Evolutionary conservation across 2,329 filamentous ascomycete genomes (phyloP), one percentile per base, ranked within the genome.

Genomic region (Ophiocordyceps camponoti-leonardi): DNA sequence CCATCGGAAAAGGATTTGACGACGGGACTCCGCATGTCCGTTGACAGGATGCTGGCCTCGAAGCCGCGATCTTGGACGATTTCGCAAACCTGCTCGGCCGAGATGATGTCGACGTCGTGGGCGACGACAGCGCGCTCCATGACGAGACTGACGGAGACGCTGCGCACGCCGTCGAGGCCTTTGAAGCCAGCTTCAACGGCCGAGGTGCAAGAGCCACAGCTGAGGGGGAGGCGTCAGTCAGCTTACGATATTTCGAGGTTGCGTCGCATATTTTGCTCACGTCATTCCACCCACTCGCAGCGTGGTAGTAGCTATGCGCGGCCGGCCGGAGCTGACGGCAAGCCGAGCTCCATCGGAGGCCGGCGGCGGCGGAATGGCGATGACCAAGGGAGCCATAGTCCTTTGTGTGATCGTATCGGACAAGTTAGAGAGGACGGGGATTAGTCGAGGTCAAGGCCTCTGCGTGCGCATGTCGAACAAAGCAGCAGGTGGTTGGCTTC

Each of bases 111-210:
- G 1, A 86, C 78, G 62, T 96, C 83, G 64, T 98, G 92, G 64
- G 88, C 82, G 33, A 96, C 72, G 40, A 96, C 88, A n/a, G 90
- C 92, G 49, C 90, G 79, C 63, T 94, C 88, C 79, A 95, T 94
- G 46, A 95, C 83, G 54, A 98, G 68, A 60, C 86, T 94, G 55
- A 98, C 83, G 11, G 87, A 93, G 48, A 96, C 86, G 54, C 74
- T 86, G 50, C 83, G 84, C 11, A 92, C 79, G 46, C 92, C 90
- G 37, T 82, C 71, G 6, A 94, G 74, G 52, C 75, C 77, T 56
- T 86, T 83, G 66, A 98, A 94, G 52, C 84, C 92, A 48, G 82
- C 77, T 71, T 96, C 90, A 54, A 98, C 82, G n/a, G 92, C 82
- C 41, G 88, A 93, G 26, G 90, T 95, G 61, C 92, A 98, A 54